A percentile compares a stretch with the other conserved stretches of the same genome.
These are phyloP conservation scores for Saksenaea vasiformis DNA, from an alignment of 371 early-diverging fungal species.

Conservation along the genomic window DNA sequence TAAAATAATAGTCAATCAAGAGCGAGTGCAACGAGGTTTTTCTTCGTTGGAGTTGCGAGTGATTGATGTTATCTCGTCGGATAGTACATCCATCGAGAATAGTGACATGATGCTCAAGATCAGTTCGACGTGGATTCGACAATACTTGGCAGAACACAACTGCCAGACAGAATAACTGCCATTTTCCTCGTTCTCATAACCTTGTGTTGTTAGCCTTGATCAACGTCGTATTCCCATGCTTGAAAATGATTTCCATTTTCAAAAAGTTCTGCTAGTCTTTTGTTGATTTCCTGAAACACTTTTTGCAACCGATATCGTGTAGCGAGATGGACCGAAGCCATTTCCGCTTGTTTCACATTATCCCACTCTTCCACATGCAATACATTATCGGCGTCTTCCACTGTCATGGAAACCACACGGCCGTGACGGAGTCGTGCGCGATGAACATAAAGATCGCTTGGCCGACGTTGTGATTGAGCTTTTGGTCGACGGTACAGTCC, in stretches of 20 bases:
- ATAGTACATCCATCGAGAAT: conserved; percentile 29
- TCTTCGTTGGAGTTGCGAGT: conserved; percentile 66
- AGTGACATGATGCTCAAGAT: conserved; percentile 62
- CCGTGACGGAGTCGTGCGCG: conserved; percentile 7
- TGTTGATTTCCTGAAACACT: conserved; percentile 51
- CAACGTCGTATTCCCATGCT: conserved; percentile 59
- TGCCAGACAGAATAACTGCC: conserved; percentile 57
- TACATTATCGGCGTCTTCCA: conserved; percentile 5
- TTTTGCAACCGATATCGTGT: conserved; percentile 54
- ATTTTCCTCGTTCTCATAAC: conserved; percentile 36
- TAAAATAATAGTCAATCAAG: conserved; percentile 64
- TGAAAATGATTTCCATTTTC: conserved; percentile 40
- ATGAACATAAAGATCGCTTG: not conserved
- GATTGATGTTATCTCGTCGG: conserved; percentile 74
- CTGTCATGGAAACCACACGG: conserved; percentile 8
- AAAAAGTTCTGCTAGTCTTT: conserved; percentile 47
- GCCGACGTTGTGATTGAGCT: conserved; percentile 12
- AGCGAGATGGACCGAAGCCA: conserved; percentile 26
- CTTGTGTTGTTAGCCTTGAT: conserved; percentile 33
- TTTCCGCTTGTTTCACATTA: conserved; percentile 8
- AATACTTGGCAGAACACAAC: conserved; percentile 37
- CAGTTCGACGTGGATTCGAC: conserved; percentile 71
- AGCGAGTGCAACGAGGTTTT: conserved; percentile 51
- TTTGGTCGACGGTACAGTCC: conserved; percentile 5
- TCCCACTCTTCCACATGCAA: not conserved